phyloP scores from a whole-genome alignment of 1,139 yeast species.

The Sugiyamaella castrensis region DNA sequence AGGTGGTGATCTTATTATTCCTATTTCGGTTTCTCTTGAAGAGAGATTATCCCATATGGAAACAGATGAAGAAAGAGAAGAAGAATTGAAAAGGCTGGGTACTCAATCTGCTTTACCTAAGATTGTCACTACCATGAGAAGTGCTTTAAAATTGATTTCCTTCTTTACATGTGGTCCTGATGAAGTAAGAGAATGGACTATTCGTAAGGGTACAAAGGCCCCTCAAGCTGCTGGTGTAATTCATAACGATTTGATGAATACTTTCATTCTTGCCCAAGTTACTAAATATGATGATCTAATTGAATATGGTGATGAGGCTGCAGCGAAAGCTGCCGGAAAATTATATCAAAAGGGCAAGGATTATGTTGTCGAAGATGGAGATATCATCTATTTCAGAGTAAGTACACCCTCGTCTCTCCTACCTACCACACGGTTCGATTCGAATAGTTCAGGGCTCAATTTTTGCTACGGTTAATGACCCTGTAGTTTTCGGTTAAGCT shows the following conservation, averaged over 20 bases:
- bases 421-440: too few relatives aligned
- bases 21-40: conserved; percentile 89
- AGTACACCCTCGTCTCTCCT: conserved; percentile 53
- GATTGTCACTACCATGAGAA: conserved; percentile 67
- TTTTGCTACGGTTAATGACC: too few relatives aligned
- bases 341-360: conserved; percentile 94
- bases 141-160: conserved; percentile 66
- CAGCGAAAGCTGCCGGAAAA: conserved; percentile 93
- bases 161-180: conserved; percentile 89
- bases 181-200: conserved; percentile 92
- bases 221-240: conserved; percentile 94
- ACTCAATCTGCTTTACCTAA: conserved; percentile 83
- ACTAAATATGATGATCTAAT: conserved; percentile 70
- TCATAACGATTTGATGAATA: conserved; percentile 81
- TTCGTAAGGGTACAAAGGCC: conserved; percentile 72
- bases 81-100: conserved; percentile 82
- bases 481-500: too few relatives aligned
- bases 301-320: conserved; percentile 86
- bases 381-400: conserved; percentile 88
- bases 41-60: conserved; percentile 89
- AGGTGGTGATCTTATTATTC: conserved; percentile 93
- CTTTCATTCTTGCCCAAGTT: conserved; percentile 83
- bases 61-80: conserved; percentile 87
- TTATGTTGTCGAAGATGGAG: conserved; percentile 89
- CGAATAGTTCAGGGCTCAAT: too few relatives aligned